These are phyloP conservation scores for Onygena corvina DNA, from an alignment of 2,329 filamentous ascomycete genomes.

Conservation along the genomic window DNA sequence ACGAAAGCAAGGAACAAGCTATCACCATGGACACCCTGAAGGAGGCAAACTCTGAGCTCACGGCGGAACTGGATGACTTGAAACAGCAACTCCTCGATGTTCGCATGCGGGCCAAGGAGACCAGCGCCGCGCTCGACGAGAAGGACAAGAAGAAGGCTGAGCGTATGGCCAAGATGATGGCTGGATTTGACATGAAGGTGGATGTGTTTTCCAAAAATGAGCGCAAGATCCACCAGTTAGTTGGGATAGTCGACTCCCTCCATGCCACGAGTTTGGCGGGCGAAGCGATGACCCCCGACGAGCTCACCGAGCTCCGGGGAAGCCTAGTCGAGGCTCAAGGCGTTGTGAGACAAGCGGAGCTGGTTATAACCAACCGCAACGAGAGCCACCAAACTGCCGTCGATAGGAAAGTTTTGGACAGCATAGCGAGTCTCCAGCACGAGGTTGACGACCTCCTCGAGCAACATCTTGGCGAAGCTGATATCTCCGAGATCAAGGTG, in stretches of 20 bases:
- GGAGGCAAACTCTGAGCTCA: slow-evolving; percentile 89
- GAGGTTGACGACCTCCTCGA: slow-evolving; percentile 77
- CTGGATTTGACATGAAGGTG: slow-evolving; percentile 84
- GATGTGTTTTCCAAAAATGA: slow-evolving; percentile 94
- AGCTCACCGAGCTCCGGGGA: slow-evolving; percentile 63
- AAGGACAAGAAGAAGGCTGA: slow-evolving; percentile 98
- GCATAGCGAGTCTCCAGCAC: slow-evolving; percentile 59
- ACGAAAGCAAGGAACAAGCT: slow-evolving; percentile 90
- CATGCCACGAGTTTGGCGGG: slow-evolving; percentile 65
- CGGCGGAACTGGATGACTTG: slow-evolving; percentile 79
- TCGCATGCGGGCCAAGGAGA: slow-evolving; percentile 93
- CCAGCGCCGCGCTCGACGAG: slow-evolving; percentile 76
- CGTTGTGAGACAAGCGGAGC: slow-evolving; percentile 81
- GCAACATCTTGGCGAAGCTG: slow-evolving; percentile 62
- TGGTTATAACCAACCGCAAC: slow-evolving; percentile 62
- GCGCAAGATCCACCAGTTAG: slow-evolving; percentile 66
- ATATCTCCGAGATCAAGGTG: slow-evolving; percentile 73
- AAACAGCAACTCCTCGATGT: slow-evolving; percentile 94
- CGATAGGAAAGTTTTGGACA: slow-evolving; percentile 62
- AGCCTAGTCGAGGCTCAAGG: slow-evolving; percentile 81
- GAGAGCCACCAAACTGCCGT: background rate
- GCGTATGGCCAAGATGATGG: slow-evolving; percentile 99
- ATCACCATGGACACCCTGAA: slow-evolving; percentile 98
- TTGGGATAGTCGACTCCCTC: slow-evolving; percentile 68
- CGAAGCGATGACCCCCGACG: slow-evolving; percentile 68